Conservation (phyloP, 73 alveolate genomes). For the Tetrahymena elliotti region DNA sequence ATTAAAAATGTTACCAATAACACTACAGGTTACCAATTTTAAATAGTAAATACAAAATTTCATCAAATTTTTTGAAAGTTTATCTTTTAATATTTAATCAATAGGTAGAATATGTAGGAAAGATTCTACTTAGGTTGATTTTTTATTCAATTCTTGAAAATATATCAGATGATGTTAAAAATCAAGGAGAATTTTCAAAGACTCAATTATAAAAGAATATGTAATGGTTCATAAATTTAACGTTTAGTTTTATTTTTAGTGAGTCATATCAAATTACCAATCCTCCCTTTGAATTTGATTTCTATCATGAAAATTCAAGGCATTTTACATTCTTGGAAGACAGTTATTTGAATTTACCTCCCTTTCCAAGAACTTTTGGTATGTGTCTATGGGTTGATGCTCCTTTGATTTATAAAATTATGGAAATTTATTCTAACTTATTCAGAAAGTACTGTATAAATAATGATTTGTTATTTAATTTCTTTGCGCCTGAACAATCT, state of each 20-base stretch:
- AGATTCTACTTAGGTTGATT: background rate
- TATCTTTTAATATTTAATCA: background rate
- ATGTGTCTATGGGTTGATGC: background rate
- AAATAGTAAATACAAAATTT: background rate
- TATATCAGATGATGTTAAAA: background rate
- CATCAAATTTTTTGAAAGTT: background rate
- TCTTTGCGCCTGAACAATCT: background rate
- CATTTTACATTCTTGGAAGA: background rate
- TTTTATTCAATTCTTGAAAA: background rate
- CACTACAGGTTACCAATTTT: background rate
- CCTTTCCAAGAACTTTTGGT: background rate
- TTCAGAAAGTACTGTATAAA: background rate
- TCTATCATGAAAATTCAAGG: background rate
- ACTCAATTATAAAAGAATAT: background rate
- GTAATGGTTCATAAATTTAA: background rate
- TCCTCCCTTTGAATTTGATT: background rate
- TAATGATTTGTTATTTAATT: background rate
- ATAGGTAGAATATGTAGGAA: background rate
- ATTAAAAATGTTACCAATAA: background rate
- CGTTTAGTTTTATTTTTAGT: background rate
- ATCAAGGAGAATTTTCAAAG: background rate
- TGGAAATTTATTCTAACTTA: background rate
- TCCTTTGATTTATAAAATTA: background rate
- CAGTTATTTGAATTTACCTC: background rate
- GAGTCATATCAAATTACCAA: background rate